Percentiles rank a stretch among this genome's conserved stretches.
Conservation (phyloP, 805 yeast species). For the Teunomyces cretensis region DNA sequence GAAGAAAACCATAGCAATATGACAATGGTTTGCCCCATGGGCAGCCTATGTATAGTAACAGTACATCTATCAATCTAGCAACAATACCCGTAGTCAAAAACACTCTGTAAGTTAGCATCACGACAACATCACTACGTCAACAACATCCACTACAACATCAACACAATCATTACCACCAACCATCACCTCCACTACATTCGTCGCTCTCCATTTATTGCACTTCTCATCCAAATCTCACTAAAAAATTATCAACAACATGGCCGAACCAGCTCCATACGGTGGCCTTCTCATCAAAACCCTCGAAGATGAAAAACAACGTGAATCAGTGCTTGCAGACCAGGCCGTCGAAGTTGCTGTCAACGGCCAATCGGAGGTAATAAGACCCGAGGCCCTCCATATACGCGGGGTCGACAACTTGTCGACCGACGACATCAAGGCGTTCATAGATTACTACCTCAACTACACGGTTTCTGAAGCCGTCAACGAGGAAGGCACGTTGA, state of each 20-base stretch:
- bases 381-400: constrained; percentile 51
- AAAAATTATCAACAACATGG: constrained; percentile 8
- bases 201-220: not conserved
- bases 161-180: not conserved
- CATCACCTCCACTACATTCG: too few species aligned
- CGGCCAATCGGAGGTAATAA: constrained; percentile 29
- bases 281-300: constrained; percentile 41
- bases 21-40: too few species aligned
- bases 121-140: too few species aligned
- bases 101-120: too few species aligned
- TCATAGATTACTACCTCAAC: constrained; percentile 48
- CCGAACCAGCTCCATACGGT: constrained; percentile 31
- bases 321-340: constrained; percentile 29
- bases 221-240: not conserved
- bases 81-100: too few species aligned
- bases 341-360: constrained; percentile 31
- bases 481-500: constrained; percentile 10
- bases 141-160: too few species aligned
- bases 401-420: constrained; percentile 65
- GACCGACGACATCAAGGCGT: constrained; percentile 58
- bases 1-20: not conserved
- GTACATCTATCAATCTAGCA: too few species aligned
- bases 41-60: too few species aligned
- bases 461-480: constrained; percentile 18
- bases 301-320: constrained; percentile 37